Percentiles rank a stretch among this genome's conserved stretches.
Evolutionary conservation across 2,329 filamentous ascomycete species (phyloP).

Genomic region (Plenodomus lindquistii): DNA sequence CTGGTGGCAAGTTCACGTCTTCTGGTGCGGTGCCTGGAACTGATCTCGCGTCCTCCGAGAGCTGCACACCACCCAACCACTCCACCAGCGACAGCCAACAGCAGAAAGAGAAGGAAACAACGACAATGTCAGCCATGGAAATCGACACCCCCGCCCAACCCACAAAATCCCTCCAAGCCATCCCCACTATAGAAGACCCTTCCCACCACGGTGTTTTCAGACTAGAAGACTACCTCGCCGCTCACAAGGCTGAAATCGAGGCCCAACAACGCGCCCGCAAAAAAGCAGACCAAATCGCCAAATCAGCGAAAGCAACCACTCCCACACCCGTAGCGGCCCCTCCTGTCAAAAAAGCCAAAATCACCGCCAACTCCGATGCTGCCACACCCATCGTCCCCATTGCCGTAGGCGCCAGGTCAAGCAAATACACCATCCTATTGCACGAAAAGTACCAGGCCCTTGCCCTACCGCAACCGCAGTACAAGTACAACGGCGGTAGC

Average conservation of each 20-base stretch:
- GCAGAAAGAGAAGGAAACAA: no score
- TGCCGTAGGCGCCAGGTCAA: conserved; percentile 23
- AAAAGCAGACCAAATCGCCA: not conserved
- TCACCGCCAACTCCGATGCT: not conserved
- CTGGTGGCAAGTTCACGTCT: no score
- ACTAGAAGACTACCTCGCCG: conserved; percentile 25
- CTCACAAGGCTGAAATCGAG: conserved; percentile 7
- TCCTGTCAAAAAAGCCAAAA: conserved; percentile 10
- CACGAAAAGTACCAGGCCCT: conserved; percentile 32
- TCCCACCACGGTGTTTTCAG: conserved; percentile 13
- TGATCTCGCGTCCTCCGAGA: not conserved
- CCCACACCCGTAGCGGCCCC: not conserved
- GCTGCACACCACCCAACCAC: no score
- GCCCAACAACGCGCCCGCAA: conserved; percentile 11
- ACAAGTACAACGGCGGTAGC: conserved; percentile 17
- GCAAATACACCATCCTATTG: conserved; percentile 24
- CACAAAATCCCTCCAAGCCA: not conserved
- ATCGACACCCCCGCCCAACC: conserved; percentile 6
- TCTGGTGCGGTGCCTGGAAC: not conserved
- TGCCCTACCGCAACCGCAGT: conserved; percentile 24
- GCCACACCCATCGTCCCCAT: conserved; percentile 12
- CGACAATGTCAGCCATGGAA: no score
- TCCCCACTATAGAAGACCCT: not conserved
- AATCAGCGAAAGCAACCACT: not conserved
- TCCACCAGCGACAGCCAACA: no score